These are phyloP conservation scores for Pleurotus ostreatus DNA, from an alignment of 768 basidiomycete genomes.

Conservation along the genomic window DNA sequence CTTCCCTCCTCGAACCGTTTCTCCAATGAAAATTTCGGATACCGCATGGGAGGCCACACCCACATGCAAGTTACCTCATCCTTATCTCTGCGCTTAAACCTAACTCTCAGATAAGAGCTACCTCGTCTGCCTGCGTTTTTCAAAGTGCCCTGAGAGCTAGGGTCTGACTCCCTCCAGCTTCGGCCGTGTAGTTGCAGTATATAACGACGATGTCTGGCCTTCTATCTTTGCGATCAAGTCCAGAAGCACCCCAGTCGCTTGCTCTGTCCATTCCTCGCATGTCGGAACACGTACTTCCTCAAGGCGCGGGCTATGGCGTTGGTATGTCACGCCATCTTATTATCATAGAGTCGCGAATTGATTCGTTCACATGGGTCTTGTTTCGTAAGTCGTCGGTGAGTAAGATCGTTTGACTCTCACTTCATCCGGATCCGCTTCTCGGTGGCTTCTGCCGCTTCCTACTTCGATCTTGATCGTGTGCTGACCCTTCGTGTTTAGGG, in stretches of 20 bases:
- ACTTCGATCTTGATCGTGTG: too few species aligned
- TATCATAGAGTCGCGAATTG: too few species aligned
- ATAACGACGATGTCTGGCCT: too few species aligned
- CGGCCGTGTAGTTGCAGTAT: not conserved
- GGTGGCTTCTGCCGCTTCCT: not conserved
- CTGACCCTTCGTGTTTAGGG: constrained; percentile 35
- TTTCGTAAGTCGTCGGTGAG: constrained; percentile 11
- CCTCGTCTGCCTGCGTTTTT: too few species aligned
- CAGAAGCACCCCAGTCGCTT: not conserved
- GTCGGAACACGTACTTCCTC: constrained; percentile 50
- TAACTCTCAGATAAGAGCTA: too few species aligned
- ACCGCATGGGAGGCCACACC: too few species aligned
- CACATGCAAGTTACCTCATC: too few species aligned
- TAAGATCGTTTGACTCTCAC: not conserved
- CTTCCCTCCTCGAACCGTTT: too few species aligned
- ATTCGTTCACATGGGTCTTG: too few species aligned
- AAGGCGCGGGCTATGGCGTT: constrained; percentile 78
- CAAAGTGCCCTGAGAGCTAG: not conserved
- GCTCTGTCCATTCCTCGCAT: not conserved
- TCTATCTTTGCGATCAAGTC: not conserved
- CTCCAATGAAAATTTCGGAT: too few species aligned
- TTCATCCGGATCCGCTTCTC: not conserved
- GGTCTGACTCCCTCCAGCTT: not conserved
- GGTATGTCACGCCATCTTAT: constrained; percentile 11
- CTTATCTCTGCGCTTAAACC: too few species aligned